These are phyloP conservation scores for Acanthamoeba royreba DNA, from an alignment of 208 protist species.

Conservation along the genomic window DNA sequence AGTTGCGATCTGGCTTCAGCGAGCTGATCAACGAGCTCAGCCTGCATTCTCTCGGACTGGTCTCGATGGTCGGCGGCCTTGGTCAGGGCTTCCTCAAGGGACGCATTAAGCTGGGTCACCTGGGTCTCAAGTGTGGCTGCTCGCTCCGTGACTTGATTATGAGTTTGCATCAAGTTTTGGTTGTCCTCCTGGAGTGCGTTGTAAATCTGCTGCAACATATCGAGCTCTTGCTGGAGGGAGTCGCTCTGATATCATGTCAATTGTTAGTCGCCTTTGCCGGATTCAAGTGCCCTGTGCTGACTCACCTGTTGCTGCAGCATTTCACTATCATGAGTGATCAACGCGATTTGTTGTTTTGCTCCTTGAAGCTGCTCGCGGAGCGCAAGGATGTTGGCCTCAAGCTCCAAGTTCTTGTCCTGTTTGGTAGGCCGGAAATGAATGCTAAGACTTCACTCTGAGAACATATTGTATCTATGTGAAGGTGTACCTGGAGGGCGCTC, in stretches of 20 bases:
- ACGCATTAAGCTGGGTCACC: not conserved
- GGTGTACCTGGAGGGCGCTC: not conserved
- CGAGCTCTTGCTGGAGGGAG: not conserved
- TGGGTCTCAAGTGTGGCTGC: not conserved
- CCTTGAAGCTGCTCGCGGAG: not conserved
- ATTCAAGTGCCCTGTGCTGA: not conserved
- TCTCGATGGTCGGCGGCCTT: not conserved
- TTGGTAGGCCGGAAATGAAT: not conserved
- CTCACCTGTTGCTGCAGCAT: not conserved
- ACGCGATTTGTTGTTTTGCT: not conserved
- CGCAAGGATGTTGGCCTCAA: not conserved
- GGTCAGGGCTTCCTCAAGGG: not conserved
- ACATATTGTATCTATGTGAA: too few species aligned
- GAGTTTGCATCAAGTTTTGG: not conserved
- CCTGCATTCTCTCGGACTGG: not conserved
- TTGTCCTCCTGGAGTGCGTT: not conserved
- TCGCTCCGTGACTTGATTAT: not conserved
- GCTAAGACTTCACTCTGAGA: not conserved
- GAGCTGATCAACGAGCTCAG: too few species aligned
- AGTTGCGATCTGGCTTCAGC: too few species aligned
- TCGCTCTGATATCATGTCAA: too few species aligned
- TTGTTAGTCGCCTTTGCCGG: too few species aligned
- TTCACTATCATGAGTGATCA: not conserved
- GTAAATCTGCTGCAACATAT: not conserved
- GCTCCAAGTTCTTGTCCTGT: not conserved